A percentile compares a stretch with the other conserved stretches of the same genome.
Evolutionary conservation across 1,284 basidiomycete species (phyloP).

Genomic region (Apiotrichum veenhuisii): DNA sequence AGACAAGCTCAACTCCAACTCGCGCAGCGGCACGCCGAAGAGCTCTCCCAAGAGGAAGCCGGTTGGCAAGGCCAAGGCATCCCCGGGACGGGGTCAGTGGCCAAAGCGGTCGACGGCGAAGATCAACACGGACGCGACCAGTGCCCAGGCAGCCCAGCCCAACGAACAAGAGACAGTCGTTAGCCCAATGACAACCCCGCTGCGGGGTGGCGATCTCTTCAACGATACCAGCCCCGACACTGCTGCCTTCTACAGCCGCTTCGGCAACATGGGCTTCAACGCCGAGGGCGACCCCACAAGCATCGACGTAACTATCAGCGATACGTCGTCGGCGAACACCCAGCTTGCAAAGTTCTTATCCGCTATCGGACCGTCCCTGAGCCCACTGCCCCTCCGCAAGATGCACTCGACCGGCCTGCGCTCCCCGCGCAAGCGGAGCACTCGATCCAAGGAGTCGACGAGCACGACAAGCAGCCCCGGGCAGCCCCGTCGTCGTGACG

Average conservation of each 20-base stretch:
- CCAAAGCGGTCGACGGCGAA: neutral
- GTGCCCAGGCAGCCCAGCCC: neutral
- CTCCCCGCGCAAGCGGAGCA: neutral
- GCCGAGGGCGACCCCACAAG: neutral
- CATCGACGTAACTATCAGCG: conserved; percentile 19
- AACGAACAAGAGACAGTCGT: too few relatives aligned
- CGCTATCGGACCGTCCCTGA: conserved; percentile 23
- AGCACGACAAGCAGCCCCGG: conserved; percentile 1
- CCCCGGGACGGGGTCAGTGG: too few relatives aligned
- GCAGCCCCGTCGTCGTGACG: neutral
- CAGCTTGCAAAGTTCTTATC: conserved; percentile 31
- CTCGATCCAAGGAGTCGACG: neutral
- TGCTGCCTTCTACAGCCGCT: conserved; percentile 6
- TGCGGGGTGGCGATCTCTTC: too few relatives aligned
- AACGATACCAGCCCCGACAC: conserved; percentile 10
- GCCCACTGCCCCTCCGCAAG: conserved; percentile 32
- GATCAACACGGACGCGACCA: conserved; percentile 1
- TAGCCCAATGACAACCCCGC: neutral
- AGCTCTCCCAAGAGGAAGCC: neutral
- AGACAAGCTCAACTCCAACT: conserved; percentile 20
- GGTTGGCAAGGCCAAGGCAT: conserved; percentile 3
- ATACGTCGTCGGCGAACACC: conserved; percentile 36
- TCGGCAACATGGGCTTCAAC: conserved; percentile 4
- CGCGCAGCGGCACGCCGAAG: neutral
- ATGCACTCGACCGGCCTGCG: conserved; percentile 27